Evolutionary conservation across 345 rosid species (phyloP).

Genomic region (Citrus medica): DNA sequence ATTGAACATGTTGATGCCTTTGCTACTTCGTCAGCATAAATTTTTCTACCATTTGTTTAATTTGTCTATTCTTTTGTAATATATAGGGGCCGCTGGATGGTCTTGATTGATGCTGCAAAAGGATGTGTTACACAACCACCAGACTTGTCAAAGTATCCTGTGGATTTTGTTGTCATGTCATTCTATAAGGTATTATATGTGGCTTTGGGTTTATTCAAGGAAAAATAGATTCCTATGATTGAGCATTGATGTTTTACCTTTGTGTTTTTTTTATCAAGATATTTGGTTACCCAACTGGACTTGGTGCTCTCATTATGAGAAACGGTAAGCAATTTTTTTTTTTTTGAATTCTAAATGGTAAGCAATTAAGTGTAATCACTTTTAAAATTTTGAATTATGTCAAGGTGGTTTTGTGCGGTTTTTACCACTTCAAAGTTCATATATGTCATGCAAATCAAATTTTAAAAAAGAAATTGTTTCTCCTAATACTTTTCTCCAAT

Average conservation of each 20-base stretch:
- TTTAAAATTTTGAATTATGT: conserved; percentile 11
- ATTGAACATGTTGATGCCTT: not conserved
- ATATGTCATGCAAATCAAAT: not conserved
- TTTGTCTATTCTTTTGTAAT: not conserved
- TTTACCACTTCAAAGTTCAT: not conserved
- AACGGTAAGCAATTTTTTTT: conserved; percentile 49
- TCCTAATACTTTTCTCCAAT: conserved; percentile 10
- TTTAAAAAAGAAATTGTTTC: not conserved
- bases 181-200: conserved; percentile 56
- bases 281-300: conserved; percentile 99
- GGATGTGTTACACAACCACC: conserved; percentile 83
- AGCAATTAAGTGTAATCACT: conserved; percentile 22
- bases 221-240: not conserved
- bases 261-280: conserved; percentile 42
- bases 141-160: conserved; percentile 73
- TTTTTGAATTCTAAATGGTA: conserved; percentile 46
- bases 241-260: conserved; percentile 17
- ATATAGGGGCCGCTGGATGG: conserved; percentile 76
- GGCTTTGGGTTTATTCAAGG: not conserved
- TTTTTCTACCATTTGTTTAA: not conserved
- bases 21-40: not conserved
- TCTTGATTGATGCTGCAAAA: conserved; percentile 95
- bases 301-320: conserved; percentile 85
- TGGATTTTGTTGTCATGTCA: conserved; percentile 87
- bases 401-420: not conserved